These are phyloP conservation scores for Aspergillus novoparasiticus DNA, from an alignment of 2,329 filamentous ascomycete species.

Conservation along the genomic window DNA sequence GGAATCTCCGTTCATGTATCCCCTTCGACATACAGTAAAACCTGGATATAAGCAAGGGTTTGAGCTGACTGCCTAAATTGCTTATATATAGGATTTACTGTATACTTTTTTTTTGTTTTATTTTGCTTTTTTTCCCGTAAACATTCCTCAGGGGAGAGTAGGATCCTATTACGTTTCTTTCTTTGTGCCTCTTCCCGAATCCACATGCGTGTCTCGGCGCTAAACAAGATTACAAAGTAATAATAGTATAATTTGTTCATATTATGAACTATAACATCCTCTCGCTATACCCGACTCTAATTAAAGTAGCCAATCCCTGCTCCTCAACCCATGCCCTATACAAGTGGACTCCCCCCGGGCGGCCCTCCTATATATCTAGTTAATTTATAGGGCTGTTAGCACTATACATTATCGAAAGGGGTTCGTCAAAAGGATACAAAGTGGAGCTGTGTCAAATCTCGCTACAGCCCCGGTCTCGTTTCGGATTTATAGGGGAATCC, in stretches of 20 bases:
- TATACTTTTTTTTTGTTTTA: not conserved
- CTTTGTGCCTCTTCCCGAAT: not conserved
- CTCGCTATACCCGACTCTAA: not conserved
- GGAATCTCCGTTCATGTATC: not conserved
- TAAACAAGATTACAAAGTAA: not conserved
- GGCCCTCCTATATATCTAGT: not conserved
- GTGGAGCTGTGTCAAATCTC: not conserved
- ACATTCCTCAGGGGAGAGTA: not conserved
- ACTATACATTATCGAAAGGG: not conserved
- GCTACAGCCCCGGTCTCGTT: not conserved
- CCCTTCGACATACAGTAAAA: not conserved
- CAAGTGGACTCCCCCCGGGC: not conserved
- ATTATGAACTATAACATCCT: conserved; percentile 1
- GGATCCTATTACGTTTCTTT: not conserved
- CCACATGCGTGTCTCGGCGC: not conserved
- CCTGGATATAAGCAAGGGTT: no score
- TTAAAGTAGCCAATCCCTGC: not conserved
- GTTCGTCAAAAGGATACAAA: not conserved
- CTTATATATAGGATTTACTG: no score
- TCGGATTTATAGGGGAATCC: not conserved
- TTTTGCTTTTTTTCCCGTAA: not conserved
- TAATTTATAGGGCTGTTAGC: conserved; percentile 3
- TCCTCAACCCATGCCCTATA: not conserved
- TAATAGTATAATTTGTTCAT: not conserved
- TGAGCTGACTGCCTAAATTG: no score